Conservation (phyloP, 1,284 basidiomycete genomes). For the Ustilago shanxiensis region DNA sequence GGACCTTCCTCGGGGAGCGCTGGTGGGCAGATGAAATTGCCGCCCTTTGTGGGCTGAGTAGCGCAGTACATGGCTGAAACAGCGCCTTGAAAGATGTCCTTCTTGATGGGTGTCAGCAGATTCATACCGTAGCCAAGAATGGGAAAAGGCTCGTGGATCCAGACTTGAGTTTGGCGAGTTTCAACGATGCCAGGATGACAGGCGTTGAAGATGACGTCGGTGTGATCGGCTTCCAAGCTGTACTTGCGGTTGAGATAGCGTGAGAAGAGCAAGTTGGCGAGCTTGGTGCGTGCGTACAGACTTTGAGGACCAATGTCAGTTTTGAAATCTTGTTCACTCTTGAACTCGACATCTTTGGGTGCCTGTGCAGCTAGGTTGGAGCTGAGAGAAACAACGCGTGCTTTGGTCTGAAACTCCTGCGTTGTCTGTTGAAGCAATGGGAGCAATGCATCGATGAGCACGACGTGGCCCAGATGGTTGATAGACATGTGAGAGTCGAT, state of each 20-base stretch:
- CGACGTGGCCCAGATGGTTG: slow-evolving; percentile 36
- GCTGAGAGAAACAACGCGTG: slow-evolving; percentile 27
- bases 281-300: slow-evolving; percentile 28
- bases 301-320: slow-evolving; percentile 25
- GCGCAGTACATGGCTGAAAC: slow-evolving; percentile 43
- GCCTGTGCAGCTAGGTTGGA: slow-evolving; percentile 34
- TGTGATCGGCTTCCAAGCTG: slow-evolving; percentile 10
- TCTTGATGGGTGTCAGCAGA: slow-evolving; percentile 39
- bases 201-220: slow-evolving; percentile 31
- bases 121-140: slow-evolving; percentile 39
- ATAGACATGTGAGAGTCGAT: slow-evolving; percentile 43
- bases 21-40: slow-evolving; percentile 36
- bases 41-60: slow-evolving; percentile 28
- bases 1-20: slow-evolving; percentile 29
- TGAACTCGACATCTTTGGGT: slow-evolving; percentile 22
- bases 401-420: slow-evolving; percentile 18
- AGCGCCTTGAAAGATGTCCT: slow-evolving; percentile 38
- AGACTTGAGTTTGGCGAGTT: slow-evolving; percentile 28
- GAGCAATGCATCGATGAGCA: slow-evolving; percentile 28
- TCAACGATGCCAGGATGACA: slow-evolving; percentile 38
- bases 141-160: slow-evolving; percentile 44
- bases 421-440: slow-evolving; percentile 25
- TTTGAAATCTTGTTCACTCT: slow-evolving; percentile 19
- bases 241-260: slow-evolving; percentile 32
- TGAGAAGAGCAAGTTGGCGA: slow-evolving; percentile 29